Evolutionary conservation across 139 green algal species (phyloP), one percentile per base, ranked within the genome.

Genomic region (Eudorina sp.): DNA sequence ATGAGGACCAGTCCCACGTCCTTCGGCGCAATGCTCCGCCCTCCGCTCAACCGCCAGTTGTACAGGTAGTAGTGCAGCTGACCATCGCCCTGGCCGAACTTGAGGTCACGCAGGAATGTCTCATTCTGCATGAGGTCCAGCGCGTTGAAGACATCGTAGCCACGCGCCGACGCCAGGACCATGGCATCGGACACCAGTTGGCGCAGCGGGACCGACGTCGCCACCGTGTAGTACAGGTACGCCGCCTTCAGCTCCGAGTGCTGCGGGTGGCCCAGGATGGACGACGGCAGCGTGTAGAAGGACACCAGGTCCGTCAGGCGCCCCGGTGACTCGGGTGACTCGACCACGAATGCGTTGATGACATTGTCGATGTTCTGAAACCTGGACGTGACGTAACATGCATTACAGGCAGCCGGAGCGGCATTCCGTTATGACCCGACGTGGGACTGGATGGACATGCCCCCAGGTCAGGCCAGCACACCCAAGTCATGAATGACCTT

Each of bases 121-220:
- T 62, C 41, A 77, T 98, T 95, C 93, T 95, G 88, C 90, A 98
- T 93, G 60, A 99, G 95, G 91, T 99, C 97, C 41, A 99, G 95
- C 2, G 97, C 96, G 88, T 99, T 99, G 94, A 99, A 99, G 16
- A 99, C 98, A 89, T 99, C 98, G 72, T 98, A 99, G 21, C 96
- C 95, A 51, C 93, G 95, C 48, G 75, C 53, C 0, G 89, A 74
- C 16, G 97, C 97, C 66, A 98, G 77, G 19, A 98, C 96, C 38
- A 99, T 93, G 29, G 95, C 95, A 85, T 99, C 97, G 5, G 93
- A 92, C 94, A 99, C 82, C 40, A 95, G 86, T 83, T 94, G 89
- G 43, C 79, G 72, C 16, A 93, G 62, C 9, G 88, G 81, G 34
- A 75, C 84, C 36, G 84, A 41, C 16, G 53, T 48, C 11, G 88